Evolutionary conservation across 495 filamentous ascomycete species (phyloP).

Genomic region (Daldinia childiae): DNA sequence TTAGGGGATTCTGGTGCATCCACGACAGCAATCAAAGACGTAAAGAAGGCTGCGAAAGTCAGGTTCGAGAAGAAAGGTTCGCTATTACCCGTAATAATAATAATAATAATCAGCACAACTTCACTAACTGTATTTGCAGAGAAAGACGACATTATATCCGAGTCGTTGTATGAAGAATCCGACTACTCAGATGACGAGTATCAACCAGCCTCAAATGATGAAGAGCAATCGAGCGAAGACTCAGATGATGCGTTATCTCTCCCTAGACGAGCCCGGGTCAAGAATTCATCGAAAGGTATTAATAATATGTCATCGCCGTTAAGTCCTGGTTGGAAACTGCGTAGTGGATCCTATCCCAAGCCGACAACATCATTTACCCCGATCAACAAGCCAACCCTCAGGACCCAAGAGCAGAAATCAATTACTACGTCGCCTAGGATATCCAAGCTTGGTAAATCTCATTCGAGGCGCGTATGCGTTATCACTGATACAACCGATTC

Average conservation of each 20-base stretch:
- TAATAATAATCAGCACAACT: not conserved
- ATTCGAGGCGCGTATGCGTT: slow-evolving; percentile 7
- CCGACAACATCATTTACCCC: slow-evolving; percentile 8
- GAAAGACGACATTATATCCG: not conserved
- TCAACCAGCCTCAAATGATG: slow-evolving; percentile 2
- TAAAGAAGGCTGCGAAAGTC: not conserved
- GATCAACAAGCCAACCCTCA: slow-evolving; percentile 2
- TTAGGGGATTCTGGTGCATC: not conserved
- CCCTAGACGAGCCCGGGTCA: not conserved
- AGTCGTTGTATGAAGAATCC: slow-evolving; percentile 2
- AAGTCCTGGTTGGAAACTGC: slow-evolving; percentile 8
- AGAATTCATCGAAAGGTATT: not conserved
- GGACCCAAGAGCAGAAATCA: not conserved
- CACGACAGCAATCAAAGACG: not conserved
- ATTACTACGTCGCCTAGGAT: not conserved
- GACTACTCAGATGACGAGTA: slow-evolving; percentile 24
- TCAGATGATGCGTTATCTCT: not conserved
- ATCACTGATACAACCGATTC: slow-evolving; percentile 6
- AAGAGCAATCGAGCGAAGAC: slow-evolving; percentile 1
- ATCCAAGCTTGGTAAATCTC: not conserved
- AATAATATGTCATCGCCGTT: not conserved
- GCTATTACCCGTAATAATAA: not conserved
- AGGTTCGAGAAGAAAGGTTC: slow-evolving; percentile 19
- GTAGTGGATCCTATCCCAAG: slow-evolving; percentile 1
- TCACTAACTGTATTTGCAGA: slow-evolving; percentile 1